phyloP scores from a whole-genome alignment of 1,284 basidiomycete genomes.

The Trametes polyzona region DNA sequence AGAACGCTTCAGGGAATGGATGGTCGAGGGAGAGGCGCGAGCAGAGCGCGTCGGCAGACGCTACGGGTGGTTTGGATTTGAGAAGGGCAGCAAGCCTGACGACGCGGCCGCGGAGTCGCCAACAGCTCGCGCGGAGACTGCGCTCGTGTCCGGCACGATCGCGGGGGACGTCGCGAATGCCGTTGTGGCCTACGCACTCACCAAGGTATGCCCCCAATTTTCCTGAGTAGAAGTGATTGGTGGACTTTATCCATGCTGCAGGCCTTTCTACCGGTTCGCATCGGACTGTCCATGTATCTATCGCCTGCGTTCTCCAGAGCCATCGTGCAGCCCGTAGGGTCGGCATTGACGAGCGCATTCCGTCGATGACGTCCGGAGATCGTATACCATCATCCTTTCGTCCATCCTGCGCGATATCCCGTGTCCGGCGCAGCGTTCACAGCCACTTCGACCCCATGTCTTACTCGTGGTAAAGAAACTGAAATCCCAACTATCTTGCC shows the following conservation, averaged over 20 bases:
- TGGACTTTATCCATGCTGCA: too few relatives aligned
- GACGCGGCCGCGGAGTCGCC: neutral
- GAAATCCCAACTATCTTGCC: too few relatives aligned
- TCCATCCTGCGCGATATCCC: too few relatives aligned
- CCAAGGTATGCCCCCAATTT: conserved; percentile 67
- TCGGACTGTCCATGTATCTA: conserved; percentile 22
- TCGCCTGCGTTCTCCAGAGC: conserved; percentile 22
- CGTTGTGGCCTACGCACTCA: conserved; percentile 82
- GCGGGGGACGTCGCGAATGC: conserved; percentile 78
- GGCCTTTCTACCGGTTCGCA: conserved; percentile 24
- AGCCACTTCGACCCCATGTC: too few relatives aligned
- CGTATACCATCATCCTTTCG: too few relatives aligned
- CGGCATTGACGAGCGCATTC: conserved; percentile 13
- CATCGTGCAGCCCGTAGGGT: conserved; percentile 17
- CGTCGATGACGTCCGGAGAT: conserved; percentile 11
- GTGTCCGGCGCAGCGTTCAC: too few relatives aligned
- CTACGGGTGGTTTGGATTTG: conserved; percentile 84
- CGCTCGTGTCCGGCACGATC: conserved; percentile 37
- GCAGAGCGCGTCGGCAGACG: conserved; percentile 73
- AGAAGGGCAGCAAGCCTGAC: conserved; percentile 49
- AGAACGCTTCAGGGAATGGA: conserved; percentile 57
- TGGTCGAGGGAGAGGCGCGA: conserved; percentile 75
- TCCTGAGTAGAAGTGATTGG: too few relatives aligned
- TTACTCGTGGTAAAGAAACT: too few relatives aligned
- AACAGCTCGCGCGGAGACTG: conserved; percentile 13